Base-by-base conservation (phyloP, 805 yeast species). In the Metschnikowia vanudenii region DNA sequence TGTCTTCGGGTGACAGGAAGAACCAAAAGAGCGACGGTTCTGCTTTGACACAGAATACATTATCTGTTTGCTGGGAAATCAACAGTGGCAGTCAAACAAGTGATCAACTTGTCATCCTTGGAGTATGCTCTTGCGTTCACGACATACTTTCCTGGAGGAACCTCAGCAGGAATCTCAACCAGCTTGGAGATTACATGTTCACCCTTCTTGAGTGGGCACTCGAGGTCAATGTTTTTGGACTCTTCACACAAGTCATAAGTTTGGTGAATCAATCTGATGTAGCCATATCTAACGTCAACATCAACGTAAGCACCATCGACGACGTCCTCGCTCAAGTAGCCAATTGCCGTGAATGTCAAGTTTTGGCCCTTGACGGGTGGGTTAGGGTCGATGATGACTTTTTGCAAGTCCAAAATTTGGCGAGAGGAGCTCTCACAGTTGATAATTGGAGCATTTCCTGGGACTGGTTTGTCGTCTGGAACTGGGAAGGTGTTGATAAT, bases 221-320 rank as follows among this genome's bases (percentile, higher is more conserved):
- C 76, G 73, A 90, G 68, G 59, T 87, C 96, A 37, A 90, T 91
- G 57, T 90, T 85, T 43, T 81, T 80, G 49, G 90, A 74, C 62
- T 89, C 84, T 54, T 90, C 96, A 68, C 99, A 94, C 51, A 94
- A 73, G 65, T 94, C 98, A 64, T 84, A 87, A n/a, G 95, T 88
- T 63, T 90, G 92, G 57, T 88, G 85, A 43, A 94, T 69, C 47
- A 94, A 76, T 57, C 86, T 86, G 67, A 94, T 91, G 69, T 86
- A 91, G 5, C 98, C 99, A 60, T 90, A 85, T 54, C 87, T 79
- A 17, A 94, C 98, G 55, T 89, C 95, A 24, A 94, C 92, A 55
- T 91, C 97, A 41, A 94, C 95, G 59, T 91, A 94, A 0, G 98
- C 88, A 29, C 99, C 99, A 16, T 88, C 92, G 24, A 65, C 79